phyloP scores from a whole-genome alignment of 805 yeast genomes.

The Candida ponderosae region DNA sequence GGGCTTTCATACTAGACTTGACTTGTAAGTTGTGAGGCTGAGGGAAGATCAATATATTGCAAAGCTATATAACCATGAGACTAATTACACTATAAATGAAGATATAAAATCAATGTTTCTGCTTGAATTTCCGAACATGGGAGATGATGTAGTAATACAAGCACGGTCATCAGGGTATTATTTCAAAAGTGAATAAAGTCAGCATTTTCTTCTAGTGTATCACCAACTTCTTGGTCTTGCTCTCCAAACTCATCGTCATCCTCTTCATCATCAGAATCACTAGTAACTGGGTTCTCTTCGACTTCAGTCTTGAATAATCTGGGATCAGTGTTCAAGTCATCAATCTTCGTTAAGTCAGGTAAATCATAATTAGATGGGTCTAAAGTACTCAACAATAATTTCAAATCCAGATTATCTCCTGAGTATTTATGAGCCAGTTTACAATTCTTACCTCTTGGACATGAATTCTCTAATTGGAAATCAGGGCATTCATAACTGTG shows the following conservation, averaged over 20 bases:
- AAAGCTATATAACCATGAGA: too few species aligned
- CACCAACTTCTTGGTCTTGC: too few species aligned
- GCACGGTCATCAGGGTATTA: background rate
- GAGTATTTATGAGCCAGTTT: slow-evolving; percentile 39
- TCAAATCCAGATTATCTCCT: slow-evolving; percentile 14
- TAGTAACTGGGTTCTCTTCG: slow-evolving; percentile 9
- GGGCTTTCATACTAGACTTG: background rate
- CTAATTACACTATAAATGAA: too few species aligned
- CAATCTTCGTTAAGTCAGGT: slow-evolving; percentile 14
- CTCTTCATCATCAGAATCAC: slow-evolving; percentile 12
- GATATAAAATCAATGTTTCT: too few species aligned
- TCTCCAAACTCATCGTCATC: slow-evolving; percentile 16
- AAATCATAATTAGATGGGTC: slow-evolving; percentile 12
- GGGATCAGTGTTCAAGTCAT: slow-evolving; percentile 13
- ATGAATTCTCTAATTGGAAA: slow-evolving; percentile 49
- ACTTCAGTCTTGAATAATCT: slow-evolving; percentile 14
- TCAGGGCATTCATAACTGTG: slow-evolving; percentile 70
- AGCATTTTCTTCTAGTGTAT: slow-evolving; percentile 14
- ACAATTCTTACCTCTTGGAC: slow-evolving; percentile 48
- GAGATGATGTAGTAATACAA: too few species aligned
- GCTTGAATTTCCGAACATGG: too few species aligned
- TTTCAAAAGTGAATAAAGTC: slow-evolving; percentile 19
- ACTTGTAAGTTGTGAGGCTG: too few species aligned
- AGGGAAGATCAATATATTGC: too few species aligned
- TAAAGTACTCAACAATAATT: slow-evolving; percentile 14